Evolutionary conservation across 192 early-diverging fungal genomes (phyloP).

Genomic region (Kickxella alabastrina): DNA sequence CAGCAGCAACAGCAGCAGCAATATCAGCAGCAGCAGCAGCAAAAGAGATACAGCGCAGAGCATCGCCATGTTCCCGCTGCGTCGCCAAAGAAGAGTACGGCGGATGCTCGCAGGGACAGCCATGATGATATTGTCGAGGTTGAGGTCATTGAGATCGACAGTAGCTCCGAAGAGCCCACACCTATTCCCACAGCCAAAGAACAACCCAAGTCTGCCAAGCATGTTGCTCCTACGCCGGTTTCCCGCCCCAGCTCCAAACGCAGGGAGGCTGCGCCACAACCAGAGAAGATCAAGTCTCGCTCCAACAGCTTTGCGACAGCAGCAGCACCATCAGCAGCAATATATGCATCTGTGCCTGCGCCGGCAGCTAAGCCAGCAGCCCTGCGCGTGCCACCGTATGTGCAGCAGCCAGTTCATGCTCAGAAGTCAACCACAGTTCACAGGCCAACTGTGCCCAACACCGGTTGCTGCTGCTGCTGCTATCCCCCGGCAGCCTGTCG

Average conservation of each 20-base stretch:
- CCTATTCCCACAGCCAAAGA: background rate
- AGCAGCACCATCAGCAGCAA: background rate
- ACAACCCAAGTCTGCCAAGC: background rate
- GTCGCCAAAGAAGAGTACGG: too few relatives aligned
- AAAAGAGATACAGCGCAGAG: background rate
- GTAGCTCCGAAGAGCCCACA: constrained; percentile 1
- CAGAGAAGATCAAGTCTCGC: too few relatives aligned
- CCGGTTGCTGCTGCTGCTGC: constrained; percentile 1
- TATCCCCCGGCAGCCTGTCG: background rate
- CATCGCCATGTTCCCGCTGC: too few relatives aligned
- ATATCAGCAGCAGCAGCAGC: constrained; percentile 4
- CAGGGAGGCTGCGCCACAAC: too few relatives aligned
- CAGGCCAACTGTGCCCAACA: too few relatives aligned
- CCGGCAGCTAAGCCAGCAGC: constrained; percentile 1
- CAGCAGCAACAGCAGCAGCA: background rate
- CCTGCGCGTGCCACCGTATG: background rate
- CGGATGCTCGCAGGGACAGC: constrained; percentile 5
- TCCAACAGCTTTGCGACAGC: background rate
- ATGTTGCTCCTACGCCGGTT: background rate
- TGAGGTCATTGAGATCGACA: constrained; percentile 30
- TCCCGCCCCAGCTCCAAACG: background rate
- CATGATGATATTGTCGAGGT: constrained; percentile 38
- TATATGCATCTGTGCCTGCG: background rate
- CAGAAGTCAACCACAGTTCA: too few relatives aligned
- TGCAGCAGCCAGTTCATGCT: too few relatives aligned